A percentile compares a stretch with the other conserved stretches of the same genome.
Conservation (phyloP, 2,329 filamentous ascomycete genomes). For the Nigrospora sphaerica region DNA sequence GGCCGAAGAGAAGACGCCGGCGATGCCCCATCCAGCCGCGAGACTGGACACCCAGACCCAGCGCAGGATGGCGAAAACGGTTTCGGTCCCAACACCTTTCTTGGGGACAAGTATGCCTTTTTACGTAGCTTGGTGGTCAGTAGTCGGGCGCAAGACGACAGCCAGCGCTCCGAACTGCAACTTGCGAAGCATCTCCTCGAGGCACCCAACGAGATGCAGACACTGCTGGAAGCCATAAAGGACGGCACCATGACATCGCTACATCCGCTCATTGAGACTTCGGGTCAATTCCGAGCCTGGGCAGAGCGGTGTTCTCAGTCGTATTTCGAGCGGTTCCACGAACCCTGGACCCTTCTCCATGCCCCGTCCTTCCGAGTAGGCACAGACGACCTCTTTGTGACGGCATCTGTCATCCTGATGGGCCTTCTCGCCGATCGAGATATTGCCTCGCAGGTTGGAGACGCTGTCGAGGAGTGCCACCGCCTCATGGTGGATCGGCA, state of each 20-base stretch:
- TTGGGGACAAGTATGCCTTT: too few relatives aligned
- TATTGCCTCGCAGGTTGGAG: not conserved
- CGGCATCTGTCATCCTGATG: not conserved
- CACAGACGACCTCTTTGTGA: not conserved
- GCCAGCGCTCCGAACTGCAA: too few relatives aligned
- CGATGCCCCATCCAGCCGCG: too few relatives aligned
- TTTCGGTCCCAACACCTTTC: too few relatives aligned
- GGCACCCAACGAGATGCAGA: not conserved
- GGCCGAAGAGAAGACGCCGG: too few relatives aligned
- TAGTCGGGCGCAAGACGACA: too few relatives aligned
- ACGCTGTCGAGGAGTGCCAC: too few relatives aligned
- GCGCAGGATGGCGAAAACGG: too few relatives aligned
- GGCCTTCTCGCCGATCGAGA: not conserved
- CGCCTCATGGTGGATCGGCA: not conserved
- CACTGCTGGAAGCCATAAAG: not conserved
- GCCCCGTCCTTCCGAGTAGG: not conserved
- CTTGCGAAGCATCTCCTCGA: too few relatives aligned
- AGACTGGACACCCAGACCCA: too few relatives aligned
- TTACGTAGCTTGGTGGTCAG: too few relatives aligned
- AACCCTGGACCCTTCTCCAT: conserved; percentile 1
- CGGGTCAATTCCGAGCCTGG: not conserved
- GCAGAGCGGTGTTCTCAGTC: not conserved
- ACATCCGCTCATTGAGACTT: not conserved
- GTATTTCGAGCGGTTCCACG: conserved; percentile 1
- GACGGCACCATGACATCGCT: not conserved